Conservation (phyloP, 2,329 filamentous ascomycete genomes). For the Nothophaeocryptopus gaeumannii region DNA sequence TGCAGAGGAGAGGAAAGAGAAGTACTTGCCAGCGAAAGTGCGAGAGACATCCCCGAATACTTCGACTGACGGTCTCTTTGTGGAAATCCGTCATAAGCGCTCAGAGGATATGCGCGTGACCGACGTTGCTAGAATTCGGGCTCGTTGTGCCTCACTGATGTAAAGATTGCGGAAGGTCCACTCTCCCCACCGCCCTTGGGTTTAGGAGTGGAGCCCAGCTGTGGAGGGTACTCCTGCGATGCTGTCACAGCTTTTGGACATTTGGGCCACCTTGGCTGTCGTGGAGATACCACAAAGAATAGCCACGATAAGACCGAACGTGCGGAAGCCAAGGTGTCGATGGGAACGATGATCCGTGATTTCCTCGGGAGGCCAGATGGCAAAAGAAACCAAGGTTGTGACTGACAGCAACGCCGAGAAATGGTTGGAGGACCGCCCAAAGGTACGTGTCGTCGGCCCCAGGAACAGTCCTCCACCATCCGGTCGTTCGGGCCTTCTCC, state of each 20-base stretch:
- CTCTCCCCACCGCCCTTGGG: conserved; percentile 13
- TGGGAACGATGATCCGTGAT: not conserved
- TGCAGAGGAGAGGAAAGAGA: not conserved
- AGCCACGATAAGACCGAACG: not conserved
- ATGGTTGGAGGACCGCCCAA: not conserved
- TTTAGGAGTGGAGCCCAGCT: conserved; percentile 10
- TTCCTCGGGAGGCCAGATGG: not conserved
- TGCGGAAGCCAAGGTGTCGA: not conserved
- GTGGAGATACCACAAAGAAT: not conserved
- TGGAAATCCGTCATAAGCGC: conserved; percentile 19
- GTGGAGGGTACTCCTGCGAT: not conserved
- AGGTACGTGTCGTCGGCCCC: not conserved
- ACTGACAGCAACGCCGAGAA: not conserved
- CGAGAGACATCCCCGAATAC: not conserved
- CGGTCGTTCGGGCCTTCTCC: not conserved
- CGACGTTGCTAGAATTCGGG: conserved; percentile 20
- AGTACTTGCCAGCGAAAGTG: not conserved
- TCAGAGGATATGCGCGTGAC: conserved; percentile 17
- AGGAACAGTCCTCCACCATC: conserved; percentile 1
- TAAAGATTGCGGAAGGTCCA: conserved; percentile 21
- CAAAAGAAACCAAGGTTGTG: not conserved
- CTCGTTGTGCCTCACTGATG: conserved; percentile 15
- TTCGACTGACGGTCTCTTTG: conserved; percentile 11
- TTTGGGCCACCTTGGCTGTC: not conserved
- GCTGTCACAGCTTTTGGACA: not conserved